Conservation (phyloP, 257 asterid genomes). For the Fraxinus excelsior region DNA sequence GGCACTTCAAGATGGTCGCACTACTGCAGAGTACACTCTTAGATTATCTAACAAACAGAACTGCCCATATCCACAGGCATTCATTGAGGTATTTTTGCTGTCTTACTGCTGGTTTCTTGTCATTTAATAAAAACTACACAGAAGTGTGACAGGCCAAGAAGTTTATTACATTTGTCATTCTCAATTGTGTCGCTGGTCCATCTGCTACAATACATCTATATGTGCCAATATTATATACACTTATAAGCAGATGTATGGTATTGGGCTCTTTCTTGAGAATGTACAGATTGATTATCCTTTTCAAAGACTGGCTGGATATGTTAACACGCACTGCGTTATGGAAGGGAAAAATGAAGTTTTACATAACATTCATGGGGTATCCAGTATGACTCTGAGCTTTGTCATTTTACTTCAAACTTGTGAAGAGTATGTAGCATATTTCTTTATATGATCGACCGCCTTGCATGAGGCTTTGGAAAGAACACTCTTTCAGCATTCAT, state of each 20-base stretch:
- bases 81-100: slow-evolving; percentile 61
- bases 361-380: neutral
- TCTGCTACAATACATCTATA: neutral
- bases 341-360: neutral
- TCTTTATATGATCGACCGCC: neutral
- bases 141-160: slow-evolving; percentile 21
- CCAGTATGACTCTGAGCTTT: neutral
- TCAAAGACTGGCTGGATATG: neutral
- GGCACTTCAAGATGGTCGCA: slow-evolving; percentile 81
- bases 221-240: neutral
- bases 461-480: neutral
- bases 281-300: neutral
- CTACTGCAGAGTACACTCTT: slow-evolving; percentile 86
- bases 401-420: neutral
- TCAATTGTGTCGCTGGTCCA: neutral
- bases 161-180: neutral
- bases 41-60: slow-evolving; percentile 72
- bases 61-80: slow-evolving; percentile 77
- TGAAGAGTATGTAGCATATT: neutral
- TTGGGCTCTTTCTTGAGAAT: neutral
- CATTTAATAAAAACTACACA: neutral
- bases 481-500: neutral
- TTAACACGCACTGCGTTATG: neutral
- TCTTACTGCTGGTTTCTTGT: slow-evolving; percentile 17
- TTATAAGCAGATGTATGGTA: neutral